A percentile compares a stretch with the other conserved stretches of the same genome.
phyloP scores from a whole-genome alignment of 768 basidiomycete species.

The Cystoderma amianthinum region DNA sequence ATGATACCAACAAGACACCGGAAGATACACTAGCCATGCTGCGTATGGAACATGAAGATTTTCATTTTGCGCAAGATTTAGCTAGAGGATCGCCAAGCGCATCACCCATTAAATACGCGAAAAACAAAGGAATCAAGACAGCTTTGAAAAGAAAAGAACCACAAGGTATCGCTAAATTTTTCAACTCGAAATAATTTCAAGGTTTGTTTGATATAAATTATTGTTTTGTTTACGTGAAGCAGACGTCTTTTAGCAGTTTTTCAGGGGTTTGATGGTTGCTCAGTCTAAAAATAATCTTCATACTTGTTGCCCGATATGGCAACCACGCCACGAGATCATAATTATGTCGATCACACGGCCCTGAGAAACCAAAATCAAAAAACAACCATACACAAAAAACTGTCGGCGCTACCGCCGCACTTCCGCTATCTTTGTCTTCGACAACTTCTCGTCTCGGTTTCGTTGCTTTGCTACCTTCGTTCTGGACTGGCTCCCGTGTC shows the following conservation, averaged over 20 bases:
- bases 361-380: background rate
- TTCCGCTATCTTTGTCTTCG: background rate
- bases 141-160: constrained; percentile 21
- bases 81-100: constrained; percentile 27
- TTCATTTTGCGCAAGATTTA: constrained; percentile 81
- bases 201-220: too few species aligned
- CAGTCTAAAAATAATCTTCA: background rate
- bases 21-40: constrained; percentile 28
- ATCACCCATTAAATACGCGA: constrained; percentile 7
- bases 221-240: too few species aligned
- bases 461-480: background rate
- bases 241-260: background rate
- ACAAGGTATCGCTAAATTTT: constrained; percentile 33
- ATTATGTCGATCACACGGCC: background rate
- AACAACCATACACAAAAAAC: background rate
- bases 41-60: constrained; percentile 78
- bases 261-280: background rate
- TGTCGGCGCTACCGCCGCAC: background rate
- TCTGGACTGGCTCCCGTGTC: constrained; percentile 21
- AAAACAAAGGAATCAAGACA: constrained; percentile 18
- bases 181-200: constrained; percentile 13
- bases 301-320: background rate
- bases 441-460: background rate
- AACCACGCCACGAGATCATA: background rate
- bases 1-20: background rate